Evolutionary conservation across 2,329 filamentous ascomycete species (phyloP), one percentile per base, ranked within the genome.

Genomic region (Kalmusia sp.): DNA sequence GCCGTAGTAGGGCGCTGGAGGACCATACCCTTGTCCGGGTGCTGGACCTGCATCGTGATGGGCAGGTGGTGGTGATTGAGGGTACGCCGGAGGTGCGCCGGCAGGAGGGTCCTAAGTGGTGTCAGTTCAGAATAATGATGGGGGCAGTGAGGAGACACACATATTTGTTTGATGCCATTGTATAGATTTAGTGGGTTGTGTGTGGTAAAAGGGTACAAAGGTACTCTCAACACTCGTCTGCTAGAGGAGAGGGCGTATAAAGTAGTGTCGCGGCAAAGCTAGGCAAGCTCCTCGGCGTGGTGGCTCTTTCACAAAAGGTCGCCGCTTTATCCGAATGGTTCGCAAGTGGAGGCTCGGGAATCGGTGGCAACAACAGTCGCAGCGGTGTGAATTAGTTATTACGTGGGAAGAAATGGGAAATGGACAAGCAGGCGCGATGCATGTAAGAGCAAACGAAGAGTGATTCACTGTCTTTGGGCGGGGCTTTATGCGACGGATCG

Each of bases 61-160:
- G 25, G 61, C 49, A n/a, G 69, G 70, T 3, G 66, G 63, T 12
- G 69, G 69, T 3, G 64, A 61, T 51, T 66, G 60, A 11, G 70
- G 71, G 58, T 73, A 75, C 28, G 65, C 52, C 6, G 72, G 71
- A 11, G 71, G 71, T 47, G 71, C 68, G 57, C 68, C 67, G 25
- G 51, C 24, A 19, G 57, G 58, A 34, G 49, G 38, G 54, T 68
- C 62, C 64, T 66, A 15, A 30, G 40, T 19, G 21, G 35, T 27
- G 49, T 61, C 49, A 63, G 52, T 58, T 52, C 38, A 41, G 41
- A 50, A 52, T 52, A 38, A 39, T 27, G 33, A 17, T 35, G 45
- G 15, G 4, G 39, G 25, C 30, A 35, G 24, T 1, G 7, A 14
- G 17, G 43, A 22, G 34, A 37, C 67, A 43, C 65, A 70, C 67